phyloP scores from a whole-genome alignment of 2,329 filamentous ascomycete species.

The Fusarium anguioides region DNA sequence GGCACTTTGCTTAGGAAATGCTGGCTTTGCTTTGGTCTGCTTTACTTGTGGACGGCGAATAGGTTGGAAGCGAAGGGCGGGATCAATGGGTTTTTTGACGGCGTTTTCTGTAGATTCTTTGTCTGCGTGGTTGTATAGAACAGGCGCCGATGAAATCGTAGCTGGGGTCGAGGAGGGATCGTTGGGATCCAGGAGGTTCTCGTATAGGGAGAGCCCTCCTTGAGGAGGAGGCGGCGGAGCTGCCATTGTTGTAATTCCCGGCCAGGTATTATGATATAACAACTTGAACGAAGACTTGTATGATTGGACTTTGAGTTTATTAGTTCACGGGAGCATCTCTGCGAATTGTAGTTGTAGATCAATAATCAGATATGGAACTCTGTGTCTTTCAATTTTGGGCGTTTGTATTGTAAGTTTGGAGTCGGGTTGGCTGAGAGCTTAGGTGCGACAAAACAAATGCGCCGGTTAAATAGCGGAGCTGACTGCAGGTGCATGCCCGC shows the following conservation, averaged over 20 bases:
- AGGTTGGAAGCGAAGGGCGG: slow-evolving; percentile 85
- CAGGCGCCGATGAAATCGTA: slow-evolving; percentile 82
- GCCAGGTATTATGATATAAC: neutral
- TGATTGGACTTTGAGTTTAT: neutral
- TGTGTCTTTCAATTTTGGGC: neutral
- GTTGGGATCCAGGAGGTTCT: slow-evolving; percentile 78
- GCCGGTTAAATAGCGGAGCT: slow-evolving; percentile 47
- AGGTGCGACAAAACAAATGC: slow-evolving; percentile 20
- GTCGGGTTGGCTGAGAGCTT: neutral
- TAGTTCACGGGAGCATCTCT: neutral
- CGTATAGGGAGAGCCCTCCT: slow-evolving; percentile 79
- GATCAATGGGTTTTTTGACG: slow-evolving; percentile 69
- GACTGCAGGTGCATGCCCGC: neutral
- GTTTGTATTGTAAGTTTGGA: neutral
- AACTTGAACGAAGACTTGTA: neutral
- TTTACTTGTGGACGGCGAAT: slow-evolving; percentile 79
- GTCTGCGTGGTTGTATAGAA: slow-evolving; percentile 72
- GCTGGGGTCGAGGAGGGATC: slow-evolving; percentile 57
- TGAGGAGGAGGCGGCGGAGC: slow-evolving; percentile 51
- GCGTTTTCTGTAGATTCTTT: slow-evolving; percentile 56
- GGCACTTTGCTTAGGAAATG: slow-evolving; percentile 60
- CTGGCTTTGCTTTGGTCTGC: slow-evolving; percentile 68
- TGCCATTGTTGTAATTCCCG: slow-evolving; percentile 39
- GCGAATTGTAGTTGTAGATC: neutral
- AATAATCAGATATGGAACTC: neutral